Conservation (phyloP, 2,329 filamentous ascomycete genomes). For the Cercospora sp. region DNA sequence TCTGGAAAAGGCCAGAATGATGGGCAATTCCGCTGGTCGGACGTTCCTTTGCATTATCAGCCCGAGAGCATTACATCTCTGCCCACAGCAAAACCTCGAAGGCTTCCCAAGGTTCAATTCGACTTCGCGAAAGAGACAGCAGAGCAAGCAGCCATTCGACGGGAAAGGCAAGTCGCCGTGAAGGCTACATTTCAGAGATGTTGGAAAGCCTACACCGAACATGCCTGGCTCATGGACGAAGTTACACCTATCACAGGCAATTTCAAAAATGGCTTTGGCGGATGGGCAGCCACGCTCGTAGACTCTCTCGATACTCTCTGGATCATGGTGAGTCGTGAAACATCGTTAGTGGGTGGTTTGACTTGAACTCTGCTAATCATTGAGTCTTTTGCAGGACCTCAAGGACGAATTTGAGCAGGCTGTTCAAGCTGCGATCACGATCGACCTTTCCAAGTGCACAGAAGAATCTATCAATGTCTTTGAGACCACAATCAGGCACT, state of each 20-base stretch:
- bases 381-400: conserved; percentile 41
- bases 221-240: conserved; percentile 53
- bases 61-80: conserved; percentile 40
- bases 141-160: conserved; percentile 36
- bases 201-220: conserved; percentile 47
- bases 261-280: conserved; percentile 46
- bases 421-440: conserved; percentile 44
- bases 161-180: conserved; percentile 42
- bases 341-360: conserved; percentile 40
- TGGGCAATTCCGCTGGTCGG: conserved; percentile 42
- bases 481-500: conserved; percentile 51
- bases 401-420: conserved; percentile 51
- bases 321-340: conserved; percentile 12
- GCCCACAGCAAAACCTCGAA: conserved; percentile 41
- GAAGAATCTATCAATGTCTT: conserved; percentile 49
- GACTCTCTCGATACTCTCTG: conserved; percentile 17
- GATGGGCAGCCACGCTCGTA: conserved; percentile 50
- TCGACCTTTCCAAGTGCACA: conserved; percentile 46
- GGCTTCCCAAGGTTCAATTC: conserved; percentile 47
- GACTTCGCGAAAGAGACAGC: conserved; percentile 42
- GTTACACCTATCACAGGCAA: conserved; percentile 47
- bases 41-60: conserved; percentile 44
- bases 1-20: conserved; percentile 19
- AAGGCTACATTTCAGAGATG: conserved; percentile 46
- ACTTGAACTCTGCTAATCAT: conserved; percentile 46